Percentiles rank a stretch among this genome's conserved stretches.
Conservation (phyloP, 306 rosid species). For the Trifolium subterraneum region DNA sequence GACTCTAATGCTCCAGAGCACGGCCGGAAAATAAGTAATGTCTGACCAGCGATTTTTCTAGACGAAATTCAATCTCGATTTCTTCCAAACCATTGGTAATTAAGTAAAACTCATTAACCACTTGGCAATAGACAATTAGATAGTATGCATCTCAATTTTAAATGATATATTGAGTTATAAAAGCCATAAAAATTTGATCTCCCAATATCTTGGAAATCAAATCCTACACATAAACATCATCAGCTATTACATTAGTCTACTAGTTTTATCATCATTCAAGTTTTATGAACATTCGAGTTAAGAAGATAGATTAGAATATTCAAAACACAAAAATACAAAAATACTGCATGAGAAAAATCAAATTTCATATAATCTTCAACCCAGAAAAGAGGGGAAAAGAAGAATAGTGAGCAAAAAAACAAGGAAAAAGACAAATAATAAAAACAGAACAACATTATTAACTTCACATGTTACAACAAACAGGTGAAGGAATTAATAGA, state of each 20-base stretch:
- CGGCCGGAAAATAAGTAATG: no score
- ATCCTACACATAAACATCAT: conserved; percentile 3
- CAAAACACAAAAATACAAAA: background rate
- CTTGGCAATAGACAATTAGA: background rate
- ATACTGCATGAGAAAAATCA: background rate
- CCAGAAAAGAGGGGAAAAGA: background rate
- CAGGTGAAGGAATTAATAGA: conserved; percentile 29
- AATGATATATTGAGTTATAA: background rate
- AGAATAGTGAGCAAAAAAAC: conserved; percentile 6
- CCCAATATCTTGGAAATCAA: conserved; percentile 6
- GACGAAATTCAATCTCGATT: no score
- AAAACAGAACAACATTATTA: conserved; percentile 10
- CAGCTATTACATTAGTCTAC: background rate
- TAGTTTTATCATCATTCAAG: background rate
- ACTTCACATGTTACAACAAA: conserved; percentile 41
- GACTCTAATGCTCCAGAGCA: no score
- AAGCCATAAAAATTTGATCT: background rate
- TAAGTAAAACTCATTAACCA: no score
- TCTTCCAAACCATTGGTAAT: no score
- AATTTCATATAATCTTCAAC: conserved; percentile 12
- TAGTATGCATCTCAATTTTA: background rate
- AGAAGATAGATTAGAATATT: background rate
- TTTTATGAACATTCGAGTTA: no score
- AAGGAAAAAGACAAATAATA: conserved; percentile 4
- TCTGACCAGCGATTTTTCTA: no score